Evolutionary conservation across 345 rosid genomes (phyloP), one percentile per base, ranked within the genome.

Genomic region (Populus simonii): DNA sequence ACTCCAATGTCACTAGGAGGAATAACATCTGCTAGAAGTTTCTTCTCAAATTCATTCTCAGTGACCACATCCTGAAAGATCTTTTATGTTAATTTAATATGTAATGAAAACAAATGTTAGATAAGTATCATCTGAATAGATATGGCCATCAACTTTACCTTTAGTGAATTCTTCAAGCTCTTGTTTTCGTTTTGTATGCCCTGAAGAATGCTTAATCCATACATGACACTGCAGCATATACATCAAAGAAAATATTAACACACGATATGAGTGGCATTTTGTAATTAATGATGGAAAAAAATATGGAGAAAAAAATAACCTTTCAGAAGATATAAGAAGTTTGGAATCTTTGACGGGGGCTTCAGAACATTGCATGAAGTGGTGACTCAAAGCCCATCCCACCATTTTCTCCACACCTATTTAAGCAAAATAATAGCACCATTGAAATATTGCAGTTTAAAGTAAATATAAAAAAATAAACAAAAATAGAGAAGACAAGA

Each of bases 1-100:
- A 96, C 97, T 73, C 99, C 99, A 82, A 93, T 92, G 72, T 96
- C 99, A 76, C 83, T 90, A 57, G 99, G 97, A 20, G 98, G 98
- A 80, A 96, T 96, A 80, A 96, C 99, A 88, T 96, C 99, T 5
- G 87, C 91, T 61, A 96, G 87, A 83, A 96, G 98, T 78, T 96
- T 96, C 89, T 96, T 96, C 86, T 96, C 98, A 81, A 96, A 96
- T 77, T 96, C 98, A 83, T 96, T 96, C 80, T 96, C 98, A 41
- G 99, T 96, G 70, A 90, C 90, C 77, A 96, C 97, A 83, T 96
- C 99, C 99, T 96, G 88, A 61, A 79, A 82, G 29, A 18, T 36
- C 45, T 65, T 55, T 16, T 29, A 68, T 47, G 20, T 70, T 38
- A 72, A 39, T 4, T 59, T 69, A 66, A 20, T 22, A 2, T 1